Evolutionary conservation across 768 basidiomycete species (phyloP).

Genomic region (Leccinellum albellum): DNA sequence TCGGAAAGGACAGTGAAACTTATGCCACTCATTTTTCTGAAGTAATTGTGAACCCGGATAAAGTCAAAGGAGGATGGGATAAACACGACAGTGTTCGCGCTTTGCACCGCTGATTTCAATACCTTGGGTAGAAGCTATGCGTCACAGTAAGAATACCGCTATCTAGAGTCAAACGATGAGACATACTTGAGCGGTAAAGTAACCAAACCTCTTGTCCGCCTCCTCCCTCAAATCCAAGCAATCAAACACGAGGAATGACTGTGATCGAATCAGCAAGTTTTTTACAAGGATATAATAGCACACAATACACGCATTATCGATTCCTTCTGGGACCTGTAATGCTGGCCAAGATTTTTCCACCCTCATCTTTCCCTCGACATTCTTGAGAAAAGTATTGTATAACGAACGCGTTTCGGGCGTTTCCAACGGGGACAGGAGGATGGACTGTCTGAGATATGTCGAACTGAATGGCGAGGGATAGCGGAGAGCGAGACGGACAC

Average conservation of each 20-base stretch:
- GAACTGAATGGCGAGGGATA: conserved; percentile 47
- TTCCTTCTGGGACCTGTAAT: conserved; percentile 74
- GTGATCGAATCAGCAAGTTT: background rate
- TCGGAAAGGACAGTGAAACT: conserved; percentile 87
- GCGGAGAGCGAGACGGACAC: conserved; percentile 53
- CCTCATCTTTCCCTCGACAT: conserved; percentile 80
- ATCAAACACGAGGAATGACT: conserved; percentile 78
- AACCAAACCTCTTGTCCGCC: conserved; percentile 79
- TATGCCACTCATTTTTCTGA: conserved; percentile 67
- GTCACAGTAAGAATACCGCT: background rate
- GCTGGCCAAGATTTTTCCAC: conserved; percentile 68
- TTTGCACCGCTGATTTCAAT: conserved; percentile 90
- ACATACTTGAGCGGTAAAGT: conserved; percentile 80
- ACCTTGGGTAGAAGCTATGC: conserved; percentile 74
- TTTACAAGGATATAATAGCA: background rate
- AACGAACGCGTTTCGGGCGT: conserved; percentile 83
- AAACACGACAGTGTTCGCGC: conserved; percentile 82
- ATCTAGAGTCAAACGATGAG: background rate
- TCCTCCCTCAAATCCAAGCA: conserved; percentile 69
- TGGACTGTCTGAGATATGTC: conserved; percentile 81
- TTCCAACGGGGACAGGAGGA: conserved; percentile 83
- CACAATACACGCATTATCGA: conserved; percentile 61
- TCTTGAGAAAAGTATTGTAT: conserved; percentile 71
- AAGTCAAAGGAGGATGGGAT: conserved; percentile 97
- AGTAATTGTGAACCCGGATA: conserved; percentile 83